A percentile compares a stretch with the other conserved stretches of the same genome.
Conservation (phyloP, 73 alveolate species). For the Paramecium caudatum region DNA sequence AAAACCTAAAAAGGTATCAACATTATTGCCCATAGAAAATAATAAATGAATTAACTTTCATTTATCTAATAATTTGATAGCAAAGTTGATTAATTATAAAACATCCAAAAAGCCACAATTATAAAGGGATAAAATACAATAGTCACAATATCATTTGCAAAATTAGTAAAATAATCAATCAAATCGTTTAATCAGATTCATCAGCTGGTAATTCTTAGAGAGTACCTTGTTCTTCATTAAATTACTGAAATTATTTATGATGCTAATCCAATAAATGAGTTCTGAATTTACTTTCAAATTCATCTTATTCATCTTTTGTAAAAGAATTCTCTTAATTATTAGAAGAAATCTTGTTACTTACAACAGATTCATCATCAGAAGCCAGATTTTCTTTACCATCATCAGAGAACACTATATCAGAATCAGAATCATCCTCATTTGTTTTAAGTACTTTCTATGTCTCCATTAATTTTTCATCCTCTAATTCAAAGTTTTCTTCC, state of each 20-base stretch:
- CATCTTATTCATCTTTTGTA: slow-evolving; percentile 46
- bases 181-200: slow-evolving; percentile 63
- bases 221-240: not conserved
- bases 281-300: slow-evolving; percentile 46
- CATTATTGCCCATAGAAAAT: slow-evolving; percentile 47
- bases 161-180: slow-evolving; percentile 63
- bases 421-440: slow-evolving; percentile 64
- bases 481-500: slow-evolving; percentile 34
- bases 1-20: slow-evolving; percentile 65
- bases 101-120: slow-evolving; percentile 15
- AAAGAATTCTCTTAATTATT: slow-evolving; percentile 28
- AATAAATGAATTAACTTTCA: slow-evolving; percentile 38
- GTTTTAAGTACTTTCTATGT: not conserved
- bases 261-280: slow-evolving; percentile 12
- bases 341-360: slow-evolving; percentile 24
- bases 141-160: slow-evolving; percentile 50
- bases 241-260: not conserved
- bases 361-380: slow-evolving; percentile 62
- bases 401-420: slow-evolving; percentile 61
- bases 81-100: slow-evolving; percentile 26
- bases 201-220: slow-evolving; percentile 5
- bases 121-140: slow-evolving; percentile 40
- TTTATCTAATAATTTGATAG: not conserved
- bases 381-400: slow-evolving; percentile 54
- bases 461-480: slow-evolving; percentile 41